Conservation (phyloP, 352 stramenopile species). For the Globisporangium middletonii region DNA sequence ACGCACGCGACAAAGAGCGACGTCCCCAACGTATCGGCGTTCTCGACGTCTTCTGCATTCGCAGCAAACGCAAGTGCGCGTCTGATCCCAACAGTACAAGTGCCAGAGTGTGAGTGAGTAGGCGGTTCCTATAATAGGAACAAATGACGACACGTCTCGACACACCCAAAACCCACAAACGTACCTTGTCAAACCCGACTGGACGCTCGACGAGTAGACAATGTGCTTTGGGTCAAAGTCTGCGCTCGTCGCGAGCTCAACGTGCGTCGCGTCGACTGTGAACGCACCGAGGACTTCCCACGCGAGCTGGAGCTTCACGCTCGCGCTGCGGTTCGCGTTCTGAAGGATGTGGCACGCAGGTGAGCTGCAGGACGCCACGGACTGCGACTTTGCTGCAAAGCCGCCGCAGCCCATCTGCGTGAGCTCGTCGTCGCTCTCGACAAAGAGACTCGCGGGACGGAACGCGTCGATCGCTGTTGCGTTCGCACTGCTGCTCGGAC, state of each 20-base stretch:
- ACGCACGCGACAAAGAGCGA: constrained; percentile 67
- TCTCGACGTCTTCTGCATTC: constrained; percentile 21
- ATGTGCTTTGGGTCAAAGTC: constrained; percentile 41
- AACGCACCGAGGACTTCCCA: constrained; percentile 81
- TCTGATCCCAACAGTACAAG: neutral
- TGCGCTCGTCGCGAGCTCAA: constrained; percentile 50
- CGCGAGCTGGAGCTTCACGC: constrained; percentile 53
- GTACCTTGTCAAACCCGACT: constrained; percentile 35
- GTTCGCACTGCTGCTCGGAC: no score
- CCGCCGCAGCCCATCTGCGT: constrained; percentile 47
- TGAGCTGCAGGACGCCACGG: constrained; percentile 46
- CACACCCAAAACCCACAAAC: no score
- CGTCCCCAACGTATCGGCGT: constrained; percentile 48
- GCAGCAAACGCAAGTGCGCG: constrained; percentile 56
- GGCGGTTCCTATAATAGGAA: no score
- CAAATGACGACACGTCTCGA: no score
- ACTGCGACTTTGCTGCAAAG: constrained; percentile 21
- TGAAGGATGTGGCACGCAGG: constrained; percentile 27
- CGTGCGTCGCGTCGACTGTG: constrained; percentile 62
- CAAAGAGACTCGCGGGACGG: constrained; percentile 40
- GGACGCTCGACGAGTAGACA: constrained; percentile 33
- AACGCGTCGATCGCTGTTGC: constrained; percentile 21
- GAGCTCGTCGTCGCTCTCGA: constrained; percentile 29
- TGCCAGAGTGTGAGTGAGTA: no score
- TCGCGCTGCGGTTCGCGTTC: constrained; percentile 11